Evolutionary conservation across 192 early-diverging fungal species (phyloP).

Genomic region (Polychytrium aggregatum): DNA sequence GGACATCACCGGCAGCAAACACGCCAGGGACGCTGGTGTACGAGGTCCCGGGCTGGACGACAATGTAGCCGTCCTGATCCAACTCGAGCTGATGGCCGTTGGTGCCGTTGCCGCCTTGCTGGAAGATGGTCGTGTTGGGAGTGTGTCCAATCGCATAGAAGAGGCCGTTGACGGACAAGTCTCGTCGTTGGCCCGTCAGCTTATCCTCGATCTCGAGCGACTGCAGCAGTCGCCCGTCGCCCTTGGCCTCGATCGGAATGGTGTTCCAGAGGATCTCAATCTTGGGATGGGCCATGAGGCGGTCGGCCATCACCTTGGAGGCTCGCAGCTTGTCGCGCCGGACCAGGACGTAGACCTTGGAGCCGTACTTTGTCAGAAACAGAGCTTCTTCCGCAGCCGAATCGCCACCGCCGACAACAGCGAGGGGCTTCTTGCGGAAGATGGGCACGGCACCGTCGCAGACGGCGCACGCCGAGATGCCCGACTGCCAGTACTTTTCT

Average conservation of each 20-base stretch:
- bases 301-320: constrained; percentile 88
- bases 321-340: constrained; percentile 87
- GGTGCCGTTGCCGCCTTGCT: constrained; percentile 40
- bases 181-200: constrained; percentile 42
- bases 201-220: constrained; percentile 64
- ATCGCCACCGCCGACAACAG: constrained; percentile 90
- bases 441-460: constrained; percentile 96
- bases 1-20: constrained; percentile 95
- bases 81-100: constrained; percentile 56
- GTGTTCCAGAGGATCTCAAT: constrained; percentile 81
- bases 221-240: constrained; percentile 66
- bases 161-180: constrained; percentile 70
- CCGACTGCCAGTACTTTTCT: constrained; percentile 87
- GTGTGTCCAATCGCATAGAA: constrained; percentile 97
- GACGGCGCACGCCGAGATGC: constrained; percentile 94
- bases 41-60: constrained; percentile 41
- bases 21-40: constrained; percentile 75
- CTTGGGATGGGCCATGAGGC: constrained; percentile 71
- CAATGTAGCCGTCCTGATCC: constrained; percentile 81
- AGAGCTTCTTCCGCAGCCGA: constrained; percentile 85
- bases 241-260: constrained; percentile 68
- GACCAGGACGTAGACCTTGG: constrained; percentile 80
- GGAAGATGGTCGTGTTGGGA: constrained; percentile 49
- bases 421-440: constrained; percentile 82
- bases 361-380: constrained; percentile 90